phyloP scores from a whole-genome alignment of 768 basidiomycete genomes.

The Brasilioporus rufonigricans region DNA sequence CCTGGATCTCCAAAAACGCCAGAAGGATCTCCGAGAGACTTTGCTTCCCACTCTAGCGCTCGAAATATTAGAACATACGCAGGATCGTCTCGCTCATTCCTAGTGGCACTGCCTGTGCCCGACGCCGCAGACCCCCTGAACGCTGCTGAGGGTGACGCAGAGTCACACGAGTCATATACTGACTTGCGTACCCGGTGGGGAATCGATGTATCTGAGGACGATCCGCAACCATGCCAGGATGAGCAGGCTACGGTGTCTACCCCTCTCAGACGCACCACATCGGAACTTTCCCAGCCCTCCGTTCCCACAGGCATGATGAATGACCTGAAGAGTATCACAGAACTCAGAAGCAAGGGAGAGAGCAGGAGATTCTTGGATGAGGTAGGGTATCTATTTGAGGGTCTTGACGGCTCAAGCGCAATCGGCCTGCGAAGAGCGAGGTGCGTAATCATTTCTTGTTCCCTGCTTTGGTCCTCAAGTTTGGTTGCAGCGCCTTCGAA shows the following conservation, averaged over 20 bases:
- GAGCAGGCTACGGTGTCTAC: background rate
- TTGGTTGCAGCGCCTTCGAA: slow-evolving; percentile 60
- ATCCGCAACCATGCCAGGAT: slow-evolving; percentile 41
- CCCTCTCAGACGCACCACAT: slow-evolving; percentile 24
- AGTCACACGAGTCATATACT: slow-evolving; percentile 68
- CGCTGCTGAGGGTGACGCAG: slow-evolving; percentile 47
- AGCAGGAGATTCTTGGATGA: slow-evolving; percentile 78
- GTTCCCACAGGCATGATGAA: slow-evolving; percentile 65
- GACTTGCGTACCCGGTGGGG: slow-evolving; percentile 78
- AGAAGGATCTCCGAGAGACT: slow-evolving; percentile 33
- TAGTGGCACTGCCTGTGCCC: slow-evolving; percentile 54
- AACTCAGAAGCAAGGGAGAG: slow-evolving; percentile 78
- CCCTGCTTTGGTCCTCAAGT: background rate
- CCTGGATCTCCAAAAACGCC: slow-evolving; percentile 10
- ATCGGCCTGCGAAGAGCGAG: slow-evolving; percentile 65
- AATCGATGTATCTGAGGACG: slow-evolving; percentile 76
- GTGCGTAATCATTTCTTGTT: slow-evolving; percentile 33
- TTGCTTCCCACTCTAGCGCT: slow-evolving; percentile 1
- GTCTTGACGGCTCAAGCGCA: slow-evolving; percentile 53
- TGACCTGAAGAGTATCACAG: slow-evolving; percentile 76
- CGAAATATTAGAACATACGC: slow-evolving; percentile 65
- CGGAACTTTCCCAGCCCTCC: slow-evolving; percentile 36
- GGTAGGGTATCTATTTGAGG: slow-evolving; percentile 82
- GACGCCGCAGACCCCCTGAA: slow-evolving; percentile 27
- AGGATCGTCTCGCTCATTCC: slow-evolving; percentile 76